Percentiles rank a stretch among this genome's conserved stretches.
Conservation (phyloP, 108 stramenopile species). For the Mediolabrus comicus region DNA sequence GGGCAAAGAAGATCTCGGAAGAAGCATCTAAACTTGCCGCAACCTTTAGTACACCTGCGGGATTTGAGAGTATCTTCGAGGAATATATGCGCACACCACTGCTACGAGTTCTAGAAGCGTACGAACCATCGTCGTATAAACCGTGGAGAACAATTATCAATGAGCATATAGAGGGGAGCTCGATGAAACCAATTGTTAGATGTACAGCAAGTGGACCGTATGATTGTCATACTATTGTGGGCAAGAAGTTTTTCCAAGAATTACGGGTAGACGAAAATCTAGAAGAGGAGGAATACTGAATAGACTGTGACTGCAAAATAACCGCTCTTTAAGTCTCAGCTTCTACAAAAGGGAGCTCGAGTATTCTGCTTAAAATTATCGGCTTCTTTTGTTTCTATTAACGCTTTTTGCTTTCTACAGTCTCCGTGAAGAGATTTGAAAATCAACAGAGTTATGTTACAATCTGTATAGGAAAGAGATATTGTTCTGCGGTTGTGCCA, state of each 20-base stretch:
- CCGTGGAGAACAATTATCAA: background rate
- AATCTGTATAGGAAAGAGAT: too few species aligned
- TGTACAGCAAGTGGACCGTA: background rate
- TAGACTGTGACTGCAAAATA: too few species aligned
- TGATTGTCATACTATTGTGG: background rate
- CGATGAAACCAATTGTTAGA: background rate
- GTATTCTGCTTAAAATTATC: too few species aligned
- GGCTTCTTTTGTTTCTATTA: too few species aligned
- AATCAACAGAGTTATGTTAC: too few species aligned
- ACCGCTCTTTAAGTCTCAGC: too few species aligned
- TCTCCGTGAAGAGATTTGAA: too few species aligned
- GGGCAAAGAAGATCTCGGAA: constrained; percentile 6
- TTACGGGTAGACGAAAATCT: background rate
- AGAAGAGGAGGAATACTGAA: background rate
- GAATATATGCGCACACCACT: constrained; percentile 1
- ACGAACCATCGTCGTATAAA: background rate
- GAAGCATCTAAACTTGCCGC: background rate
- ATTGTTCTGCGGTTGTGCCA: too few species aligned
- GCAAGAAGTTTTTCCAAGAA: background rate
- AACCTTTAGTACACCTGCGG: background rate
- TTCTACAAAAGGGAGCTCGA: too few species aligned
- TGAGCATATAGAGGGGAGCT: background rate
- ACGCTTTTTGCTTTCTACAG: too few species aligned
- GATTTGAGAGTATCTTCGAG: constrained; percentile 1
- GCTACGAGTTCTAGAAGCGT: constrained; percentile 5